phyloP scores from a whole-genome alignment of 2,329 filamentous ascomycete genomes.

The Didymella glomerata region DNA sequence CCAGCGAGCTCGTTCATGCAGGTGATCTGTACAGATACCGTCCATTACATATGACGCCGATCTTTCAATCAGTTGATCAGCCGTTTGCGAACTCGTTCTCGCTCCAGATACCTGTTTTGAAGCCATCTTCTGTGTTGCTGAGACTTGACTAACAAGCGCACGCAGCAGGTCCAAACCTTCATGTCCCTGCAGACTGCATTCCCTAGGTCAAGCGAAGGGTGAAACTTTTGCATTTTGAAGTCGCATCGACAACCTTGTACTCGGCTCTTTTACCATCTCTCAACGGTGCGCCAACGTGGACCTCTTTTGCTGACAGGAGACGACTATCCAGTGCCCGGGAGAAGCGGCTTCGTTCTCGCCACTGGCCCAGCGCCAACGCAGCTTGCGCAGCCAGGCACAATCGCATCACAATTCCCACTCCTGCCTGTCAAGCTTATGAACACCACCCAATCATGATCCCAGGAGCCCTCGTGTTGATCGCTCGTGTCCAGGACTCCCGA shows the following conservation, averaged over 20 bases:
- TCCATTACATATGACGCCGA: background rate
- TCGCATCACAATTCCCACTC: too few relatives aligned
- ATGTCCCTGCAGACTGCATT: background rate
- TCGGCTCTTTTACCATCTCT: background rate
- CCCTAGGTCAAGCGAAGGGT: background rate
- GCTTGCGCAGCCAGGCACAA: constrained; percentile 6
- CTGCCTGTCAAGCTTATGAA: background rate
- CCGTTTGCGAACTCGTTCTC: background rate
- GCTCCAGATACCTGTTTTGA: background rate
- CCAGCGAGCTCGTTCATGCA: background rate
- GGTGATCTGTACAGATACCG: background rate
- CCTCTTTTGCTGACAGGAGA: constrained; percentile 1
- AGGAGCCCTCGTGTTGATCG: background rate
- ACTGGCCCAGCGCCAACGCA: constrained; percentile 3
- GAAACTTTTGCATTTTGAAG: background rate
- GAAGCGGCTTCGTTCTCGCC: constrained; percentile 8
- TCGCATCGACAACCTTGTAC: background rate
- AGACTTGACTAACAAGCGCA: background rate
- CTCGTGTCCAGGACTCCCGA: background rate
- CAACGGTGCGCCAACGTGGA: background rate
- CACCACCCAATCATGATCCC: background rate
- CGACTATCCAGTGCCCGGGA: background rate
- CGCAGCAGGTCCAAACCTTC: constrained; percentile 3
- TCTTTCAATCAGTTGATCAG: background rate
- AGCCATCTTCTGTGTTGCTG: background rate